Evolutionary conservation across 495 filamentous ascomycete species (phyloP), one percentile per base, ranked within the genome.

Genomic region (Aspergillus panamensis): DNA sequence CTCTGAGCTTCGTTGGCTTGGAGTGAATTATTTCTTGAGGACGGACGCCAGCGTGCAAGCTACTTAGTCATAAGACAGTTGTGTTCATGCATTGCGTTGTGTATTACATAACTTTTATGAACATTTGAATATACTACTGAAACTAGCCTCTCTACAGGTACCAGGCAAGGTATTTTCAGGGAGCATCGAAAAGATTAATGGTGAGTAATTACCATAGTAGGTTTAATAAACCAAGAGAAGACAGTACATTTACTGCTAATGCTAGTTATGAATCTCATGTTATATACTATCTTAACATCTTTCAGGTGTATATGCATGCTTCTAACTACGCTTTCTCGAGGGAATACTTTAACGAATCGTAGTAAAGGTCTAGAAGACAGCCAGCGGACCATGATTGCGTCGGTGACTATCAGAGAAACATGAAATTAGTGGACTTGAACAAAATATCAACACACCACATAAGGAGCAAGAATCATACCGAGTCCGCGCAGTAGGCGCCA

Each of bases 381-480:
- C 90, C 87, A 0, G 95, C 86, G 19, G 91, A 96, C 94, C 94
- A 99, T 9, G 93, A 87, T 68, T 99, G 94, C 2, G 93, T 96
- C 14, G 94, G 94, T 30, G 86, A 92, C 86, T 90, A 57, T 51
- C 31, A 42, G 12, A 49, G 31, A 25, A 35, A 21, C 43, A 1
- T 42, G 65, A 61, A 66, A 58, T 63, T 48, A 55, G 30, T 29
- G 0, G 49, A 47, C 16, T 12, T 20, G 16, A 51, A 32, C 6
- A 44, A 20, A 48, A 19, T 12, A 10, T 54, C 25, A 39, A 7
- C 25, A 55, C 50, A 10, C 14, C 20, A 6, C 17, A 57, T 17
- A 57, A 48, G 29, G 35, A 13, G 19, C 37, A 51, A 53, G 33
- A 51, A 53, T 83, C 88, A 74, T 74, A 93, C 90, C 68, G 94